phyloP scores from a whole-genome alignment of 2,329 filamentous ascomycete species.

The Colletotrichum liriopes region DNA sequence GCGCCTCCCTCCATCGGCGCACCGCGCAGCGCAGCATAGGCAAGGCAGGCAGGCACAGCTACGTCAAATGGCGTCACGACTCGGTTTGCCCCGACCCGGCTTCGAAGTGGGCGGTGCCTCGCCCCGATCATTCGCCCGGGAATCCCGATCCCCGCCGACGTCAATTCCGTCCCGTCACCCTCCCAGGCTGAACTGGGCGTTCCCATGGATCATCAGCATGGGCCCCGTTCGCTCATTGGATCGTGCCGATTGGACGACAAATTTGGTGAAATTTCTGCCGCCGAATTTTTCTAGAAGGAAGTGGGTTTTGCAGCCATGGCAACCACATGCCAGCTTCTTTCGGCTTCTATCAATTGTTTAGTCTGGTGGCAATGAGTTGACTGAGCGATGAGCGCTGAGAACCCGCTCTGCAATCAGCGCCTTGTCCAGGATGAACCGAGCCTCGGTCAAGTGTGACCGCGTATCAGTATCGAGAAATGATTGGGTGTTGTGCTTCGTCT shows the following conservation, averaged over 20 bases:
- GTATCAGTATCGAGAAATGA: too few relatives aligned
- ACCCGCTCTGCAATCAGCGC: too few relatives aligned
- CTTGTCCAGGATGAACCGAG: background rate
- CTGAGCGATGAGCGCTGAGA: background rate
- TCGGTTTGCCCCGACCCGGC: constrained; percentile 13
- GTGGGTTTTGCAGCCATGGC: constrained; percentile 8
- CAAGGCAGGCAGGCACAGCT: background rate
- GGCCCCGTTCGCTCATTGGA: background rate
- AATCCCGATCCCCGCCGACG: background rate
- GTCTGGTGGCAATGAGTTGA: background rate
- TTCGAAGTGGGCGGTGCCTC: background rate
- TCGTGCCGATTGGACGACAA: background rate
- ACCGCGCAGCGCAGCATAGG: background rate
- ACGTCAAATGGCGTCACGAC: constrained; percentile 21
- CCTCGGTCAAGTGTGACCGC: too few relatives aligned
- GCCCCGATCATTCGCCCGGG: constrained; percentile 4
- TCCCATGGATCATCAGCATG: background rate
- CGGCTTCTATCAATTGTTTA: background rate
- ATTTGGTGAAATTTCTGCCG: constrained; percentile 1
- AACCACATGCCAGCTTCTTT: background rate
- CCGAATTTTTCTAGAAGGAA: constrained; percentile 16
- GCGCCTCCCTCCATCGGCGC: background rate
- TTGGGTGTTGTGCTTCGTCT: too few relatives aligned
- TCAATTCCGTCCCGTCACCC: background rate
- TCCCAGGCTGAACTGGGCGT: background rate